Percentiles rank a stretch among this genome's conserved stretches.
phyloP scores from a whole-genome alignment of 1,139 yeast genomes.

The Taphrina deformans region DNA sequence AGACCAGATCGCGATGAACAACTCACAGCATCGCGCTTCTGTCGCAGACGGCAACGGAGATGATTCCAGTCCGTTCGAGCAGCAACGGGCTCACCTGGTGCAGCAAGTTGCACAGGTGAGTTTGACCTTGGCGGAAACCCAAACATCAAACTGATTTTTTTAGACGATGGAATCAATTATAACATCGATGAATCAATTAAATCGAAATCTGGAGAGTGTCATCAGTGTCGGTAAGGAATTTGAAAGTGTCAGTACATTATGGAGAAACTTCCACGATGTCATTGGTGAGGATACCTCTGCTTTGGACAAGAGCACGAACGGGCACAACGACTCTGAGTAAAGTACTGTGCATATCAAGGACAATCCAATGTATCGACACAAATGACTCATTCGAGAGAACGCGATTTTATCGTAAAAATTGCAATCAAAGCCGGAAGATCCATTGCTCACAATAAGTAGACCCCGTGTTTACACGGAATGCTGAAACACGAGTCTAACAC shows the following conservation, averaged over 20 bases:
- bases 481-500: too few species aligned
- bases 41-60: background rate
- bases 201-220: constrained; percentile 41
- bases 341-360: too few species aligned
- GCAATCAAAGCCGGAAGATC: background rate
- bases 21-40: constrained; percentile 8
- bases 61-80: constrained; percentile 1
- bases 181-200: constrained; percentile 40
- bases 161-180: constrained; percentile 40
- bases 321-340: background rate
- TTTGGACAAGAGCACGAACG: constrained; percentile 7
- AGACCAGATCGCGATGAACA: too few species aligned
- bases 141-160: background rate
- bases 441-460: background rate
- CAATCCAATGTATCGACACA: too few species aligned
- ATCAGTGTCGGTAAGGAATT: constrained; percentile 41
- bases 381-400: too few species aligned
- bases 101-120: constrained; percentile 18
- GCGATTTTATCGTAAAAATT: too few species aligned
- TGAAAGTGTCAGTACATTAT: constrained; percentile 41
- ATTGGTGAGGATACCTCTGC: constrained; percentile 6
- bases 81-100: constrained; percentile 14
- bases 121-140: background rate
- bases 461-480: too few species aligned
- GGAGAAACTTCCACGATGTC: constrained; percentile 41